phyloP scores from a whole-genome alignment of 2,329 filamentous ascomycete species.

The Cadophora malorum region DNA sequence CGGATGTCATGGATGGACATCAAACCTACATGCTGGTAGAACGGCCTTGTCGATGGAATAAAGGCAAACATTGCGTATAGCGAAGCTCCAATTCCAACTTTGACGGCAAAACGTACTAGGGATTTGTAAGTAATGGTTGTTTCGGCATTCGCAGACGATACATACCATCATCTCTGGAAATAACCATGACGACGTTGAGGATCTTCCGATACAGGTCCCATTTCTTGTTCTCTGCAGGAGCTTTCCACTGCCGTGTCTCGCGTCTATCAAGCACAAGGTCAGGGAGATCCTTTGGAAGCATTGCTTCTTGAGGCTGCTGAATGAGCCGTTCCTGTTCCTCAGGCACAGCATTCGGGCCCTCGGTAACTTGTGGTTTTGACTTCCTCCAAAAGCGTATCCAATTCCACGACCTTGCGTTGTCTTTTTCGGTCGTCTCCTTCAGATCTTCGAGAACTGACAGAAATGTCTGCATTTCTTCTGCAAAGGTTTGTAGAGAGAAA shows the following conservation, averaged over 20 bases:
- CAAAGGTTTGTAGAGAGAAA: slow-evolving; percentile 88
- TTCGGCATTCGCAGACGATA: slow-evolving; percentile 36
- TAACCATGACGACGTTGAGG: slow-evolving; percentile 60
- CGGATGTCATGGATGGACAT: neutral
- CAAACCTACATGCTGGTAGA: slow-evolving; percentile 66
- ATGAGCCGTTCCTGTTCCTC: slow-evolving; percentile 43
- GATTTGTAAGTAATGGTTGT: slow-evolving; percentile 37
- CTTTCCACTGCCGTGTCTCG: slow-evolving; percentile 27
- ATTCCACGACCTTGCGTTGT: slow-evolving; percentile 72
- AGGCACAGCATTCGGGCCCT: slow-evolving; percentile 29
- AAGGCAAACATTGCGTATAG: slow-evolving; percentile 92
- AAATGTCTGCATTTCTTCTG: slow-evolving; percentile 85
- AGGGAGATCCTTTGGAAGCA: slow-evolving; percentile 39
- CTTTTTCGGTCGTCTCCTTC: slow-evolving; percentile 71
- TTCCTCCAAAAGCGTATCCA: slow-evolving; percentile 83
- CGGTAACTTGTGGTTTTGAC: slow-evolving; percentile 28
- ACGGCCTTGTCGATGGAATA: slow-evolving; percentile 75
- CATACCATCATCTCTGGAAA: slow-evolving; percentile 69
- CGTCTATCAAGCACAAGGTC: slow-evolving; percentile 35
- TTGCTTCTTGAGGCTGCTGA: slow-evolving; percentile 31
- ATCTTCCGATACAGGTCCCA: slow-evolving; percentile 49
- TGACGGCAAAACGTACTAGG: slow-evolving; percentile 76
- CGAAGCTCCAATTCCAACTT: slow-evolving; percentile 89
- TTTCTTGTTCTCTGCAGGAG: slow-evolving; percentile 18
- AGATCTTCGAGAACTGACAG: slow-evolving; percentile 85